Conservation (phyloP, 2,329 filamentous ascomycete genomes). For the Microascus cirrosus region DNA sequence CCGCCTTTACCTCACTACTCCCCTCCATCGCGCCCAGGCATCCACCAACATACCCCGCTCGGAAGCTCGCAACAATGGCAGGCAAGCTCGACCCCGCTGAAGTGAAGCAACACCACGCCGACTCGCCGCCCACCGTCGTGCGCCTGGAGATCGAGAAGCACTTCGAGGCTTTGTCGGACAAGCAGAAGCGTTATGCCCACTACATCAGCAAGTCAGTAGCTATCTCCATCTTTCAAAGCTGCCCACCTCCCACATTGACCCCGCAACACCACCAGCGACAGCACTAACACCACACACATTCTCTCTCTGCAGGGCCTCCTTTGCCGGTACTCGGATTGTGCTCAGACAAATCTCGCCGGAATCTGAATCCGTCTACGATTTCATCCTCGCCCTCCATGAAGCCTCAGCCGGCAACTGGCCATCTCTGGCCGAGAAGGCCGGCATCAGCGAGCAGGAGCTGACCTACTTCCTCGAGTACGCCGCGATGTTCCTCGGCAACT, state of each 20-base stretch:
- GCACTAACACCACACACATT: not conserved
- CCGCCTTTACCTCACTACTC: not conserved
- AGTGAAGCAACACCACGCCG: conserved; percentile 72
- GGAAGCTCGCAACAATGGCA: conserved; percentile 29
- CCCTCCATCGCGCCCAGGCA: not conserved
- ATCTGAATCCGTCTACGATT: conserved; percentile 69
- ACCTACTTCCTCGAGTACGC: conserved; percentile 66
- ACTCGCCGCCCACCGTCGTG: conserved; percentile 81
- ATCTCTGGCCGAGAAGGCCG: conserved; percentile 50
- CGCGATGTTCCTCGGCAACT: conserved; percentile 68
- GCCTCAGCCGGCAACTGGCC: conserved; percentile 60
- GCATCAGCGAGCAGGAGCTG: conserved; percentile 52
- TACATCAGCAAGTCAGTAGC: conserved; percentile 62
- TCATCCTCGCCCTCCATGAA: conserved; percentile 64
- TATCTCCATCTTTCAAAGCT: not conserved
- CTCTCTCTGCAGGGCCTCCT: conserved; percentile 48
- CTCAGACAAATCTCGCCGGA: conserved; percentile 73
- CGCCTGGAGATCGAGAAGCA: conserved; percentile 85
- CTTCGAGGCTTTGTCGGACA: conserved; percentile 65
- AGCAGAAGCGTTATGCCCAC: conserved; percentile 85
- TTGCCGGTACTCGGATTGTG: conserved; percentile 67
- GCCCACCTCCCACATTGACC: not conserved
- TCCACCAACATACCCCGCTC: not conserved
- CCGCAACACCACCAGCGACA: not conserved
- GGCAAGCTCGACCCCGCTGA: conserved; percentile 35